Percentiles rank a stretch among this genome's conserved stretches.
Conservation (phyloP, 2,329 filamentous ascomycete genomes). For the Phialophora tarda region DNA sequence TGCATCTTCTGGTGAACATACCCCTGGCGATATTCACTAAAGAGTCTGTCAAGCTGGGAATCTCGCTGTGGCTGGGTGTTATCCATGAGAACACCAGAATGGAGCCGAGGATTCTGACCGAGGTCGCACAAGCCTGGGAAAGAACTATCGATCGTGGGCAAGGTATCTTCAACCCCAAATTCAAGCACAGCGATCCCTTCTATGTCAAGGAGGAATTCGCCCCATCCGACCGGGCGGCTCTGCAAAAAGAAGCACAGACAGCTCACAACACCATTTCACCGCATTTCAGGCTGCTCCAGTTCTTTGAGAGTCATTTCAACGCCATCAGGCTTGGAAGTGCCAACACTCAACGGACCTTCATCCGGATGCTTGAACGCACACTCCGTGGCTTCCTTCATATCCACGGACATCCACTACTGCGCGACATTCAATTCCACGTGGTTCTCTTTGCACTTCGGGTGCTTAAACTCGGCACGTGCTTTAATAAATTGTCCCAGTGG, state of each 20-base stretch:
- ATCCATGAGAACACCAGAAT: constrained; percentile 94
- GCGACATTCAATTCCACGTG: constrained; percentile 90
- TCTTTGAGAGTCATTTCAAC: constrained; percentile 93
- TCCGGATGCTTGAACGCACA: constrained; percentile 79
- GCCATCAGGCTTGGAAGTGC: constrained; percentile 84
- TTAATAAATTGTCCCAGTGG: constrained; percentile 72
- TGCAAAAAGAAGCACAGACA: constrained; percentile 76
- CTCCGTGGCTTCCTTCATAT: constrained; percentile 74
- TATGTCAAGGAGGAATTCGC: constrained; percentile 90
- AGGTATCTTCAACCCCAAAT: constrained; percentile 77
- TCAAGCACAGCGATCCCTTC: constrained; percentile 83
- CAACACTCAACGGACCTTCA: constrained; percentile 80
- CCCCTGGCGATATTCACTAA: constrained; percentile 94
- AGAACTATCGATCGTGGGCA: constrained; percentile 74
- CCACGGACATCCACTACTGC: constrained; percentile 79
- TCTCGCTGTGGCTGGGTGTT: constrained; percentile 94
- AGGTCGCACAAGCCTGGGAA: constrained; percentile 92
- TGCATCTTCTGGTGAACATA: constrained; percentile 87
- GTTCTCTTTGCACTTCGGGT: constrained; percentile 82
- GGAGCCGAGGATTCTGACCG: constrained; percentile 81
- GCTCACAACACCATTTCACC: constrained; percentile 85
- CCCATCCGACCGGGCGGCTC: constrained; percentile 77
- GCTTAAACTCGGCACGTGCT: constrained; percentile 70
- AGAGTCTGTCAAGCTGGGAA: constrained; percentile 91
- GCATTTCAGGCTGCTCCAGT: constrained; percentile 83